Percentiles rank a stretch among this genome's conserved stretches.
Evolutionary conservation across 768 basidiomycete species (phyloP).

Genomic region (Pisolithus microcarpus): DNA sequence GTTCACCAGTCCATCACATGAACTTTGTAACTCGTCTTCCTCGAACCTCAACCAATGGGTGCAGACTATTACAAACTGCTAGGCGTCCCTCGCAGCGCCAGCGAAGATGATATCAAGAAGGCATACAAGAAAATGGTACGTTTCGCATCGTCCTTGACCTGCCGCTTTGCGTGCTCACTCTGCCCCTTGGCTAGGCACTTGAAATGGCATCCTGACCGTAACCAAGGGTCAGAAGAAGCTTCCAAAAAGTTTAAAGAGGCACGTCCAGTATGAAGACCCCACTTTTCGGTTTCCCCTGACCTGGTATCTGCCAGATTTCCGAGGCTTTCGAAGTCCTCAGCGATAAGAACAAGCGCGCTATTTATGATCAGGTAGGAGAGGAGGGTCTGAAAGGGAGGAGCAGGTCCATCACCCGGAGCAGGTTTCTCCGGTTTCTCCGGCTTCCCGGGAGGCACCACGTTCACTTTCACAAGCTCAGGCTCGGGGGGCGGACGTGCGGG

Average conservation of each 20-base stretch:
- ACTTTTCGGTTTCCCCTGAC: background rate
- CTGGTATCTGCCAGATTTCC: constrained; percentile 50
- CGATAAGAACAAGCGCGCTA: constrained; percentile 74
- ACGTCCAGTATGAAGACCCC: constrained; percentile 5
- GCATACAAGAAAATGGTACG: constrained; percentile 91
- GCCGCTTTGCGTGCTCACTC: constrained; percentile 4
- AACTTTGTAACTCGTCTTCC: background rate
- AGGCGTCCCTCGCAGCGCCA: constrained; percentile 64
- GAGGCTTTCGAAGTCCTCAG: constrained; percentile 95
- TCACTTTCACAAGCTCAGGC: constrained; percentile 45
- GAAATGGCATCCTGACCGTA: constrained; percentile 95
- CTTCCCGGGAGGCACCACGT: constrained; percentile 47
- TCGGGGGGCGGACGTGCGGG: constrained; percentile 27
- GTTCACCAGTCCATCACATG: background rate
- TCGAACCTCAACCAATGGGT: constrained; percentile 45
- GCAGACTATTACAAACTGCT: constrained; percentile 85
- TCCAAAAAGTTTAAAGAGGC: constrained; percentile 91
- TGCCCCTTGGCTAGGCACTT: constrained; percentile 51
- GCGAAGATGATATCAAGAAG: constrained; percentile 84
- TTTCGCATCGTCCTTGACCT: background rate
- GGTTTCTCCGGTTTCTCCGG: constrained; percentile 35
- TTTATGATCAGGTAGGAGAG: constrained; percentile 93
- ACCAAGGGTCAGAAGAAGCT: constrained; percentile 78
- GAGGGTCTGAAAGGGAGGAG: constrained; percentile 83
- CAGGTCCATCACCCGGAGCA: constrained; percentile 48